These are phyloP conservation scores for Chondrostereum purpureum DNA, from an alignment of 1,284 basidiomycete species.

Conservation along the genomic window DNA sequence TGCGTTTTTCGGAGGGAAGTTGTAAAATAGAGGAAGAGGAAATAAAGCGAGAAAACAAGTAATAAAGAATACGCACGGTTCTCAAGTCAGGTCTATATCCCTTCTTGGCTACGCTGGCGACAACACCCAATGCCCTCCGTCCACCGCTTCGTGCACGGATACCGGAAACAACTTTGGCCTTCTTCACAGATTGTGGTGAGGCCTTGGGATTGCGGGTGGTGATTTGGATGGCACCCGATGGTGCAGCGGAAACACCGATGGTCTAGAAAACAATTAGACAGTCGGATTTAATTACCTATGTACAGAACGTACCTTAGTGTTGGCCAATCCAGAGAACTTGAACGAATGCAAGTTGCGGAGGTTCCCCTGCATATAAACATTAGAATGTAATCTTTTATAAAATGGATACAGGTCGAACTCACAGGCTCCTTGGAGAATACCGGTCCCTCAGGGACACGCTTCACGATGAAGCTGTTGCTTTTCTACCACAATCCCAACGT, in stretches of 20 bases:
- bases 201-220: conserved; percentile 66
- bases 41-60: conserved; percentile 14
- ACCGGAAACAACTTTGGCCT: conserved; percentile 40
- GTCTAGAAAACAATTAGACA: conserved; percentile 35
- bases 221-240: conserved; percentile 54
- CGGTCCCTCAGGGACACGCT: conserved; percentile 63
- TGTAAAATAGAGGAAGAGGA: conserved; percentile 12
- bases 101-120: conserved; percentile 59
- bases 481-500: conserved; percentile 39
- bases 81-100: conserved; percentile 84
- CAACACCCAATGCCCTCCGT: conserved; percentile 71
- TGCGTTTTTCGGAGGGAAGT: conserved; percentile 34
- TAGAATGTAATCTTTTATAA: conserved; percentile 1
- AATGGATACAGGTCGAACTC: conserved; percentile 26
- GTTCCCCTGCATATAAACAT: conserved; percentile 63
- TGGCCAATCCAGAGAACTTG: conserved; percentile 86
- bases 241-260: conserved; percentile 58
- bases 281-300: neutral
- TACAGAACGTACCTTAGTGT: conserved; percentile 57
- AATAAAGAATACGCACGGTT: conserved; percentile 47
- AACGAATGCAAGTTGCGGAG: conserved; percentile 80
- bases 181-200: conserved; percentile 45
- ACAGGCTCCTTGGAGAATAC: conserved; percentile 83
- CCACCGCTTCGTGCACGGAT: conserved; percentile 70
- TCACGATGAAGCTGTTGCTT: conserved; percentile 80